Conservation (phyloP, 2,329 filamentous ascomycete species). For the Neofusicoccum sp. region DNA sequence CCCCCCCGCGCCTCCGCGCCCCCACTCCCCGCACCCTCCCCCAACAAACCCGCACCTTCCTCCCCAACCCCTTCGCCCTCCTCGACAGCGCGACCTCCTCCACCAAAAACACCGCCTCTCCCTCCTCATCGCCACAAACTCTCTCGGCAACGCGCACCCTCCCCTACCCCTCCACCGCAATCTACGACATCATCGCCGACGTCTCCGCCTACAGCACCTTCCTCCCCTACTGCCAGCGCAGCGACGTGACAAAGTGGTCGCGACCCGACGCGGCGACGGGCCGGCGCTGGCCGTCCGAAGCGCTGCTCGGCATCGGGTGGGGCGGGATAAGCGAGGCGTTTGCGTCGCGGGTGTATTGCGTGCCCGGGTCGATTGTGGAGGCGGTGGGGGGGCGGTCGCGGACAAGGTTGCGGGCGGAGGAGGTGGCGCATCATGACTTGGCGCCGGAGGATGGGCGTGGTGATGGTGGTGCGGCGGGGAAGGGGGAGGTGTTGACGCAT, state of each 20-base stretch:
- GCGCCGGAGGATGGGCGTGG: not conserved
- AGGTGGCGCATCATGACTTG: conserved; percentile 16
- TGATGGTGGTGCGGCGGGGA: conserved; percentile 1
- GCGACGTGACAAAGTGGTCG: conserved; percentile 76
- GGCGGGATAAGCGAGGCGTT: conserved; percentile 82
- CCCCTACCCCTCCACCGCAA: conserved; percentile 68
- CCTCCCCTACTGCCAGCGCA: conserved; percentile 86
- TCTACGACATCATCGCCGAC: conserved; percentile 88
- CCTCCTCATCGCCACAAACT: conserved; percentile 54
- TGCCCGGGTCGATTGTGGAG: conserved; percentile 54
- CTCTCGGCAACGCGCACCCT: conserved; percentile 76
- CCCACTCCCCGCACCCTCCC: conserved; percentile 21
- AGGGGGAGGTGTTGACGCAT: conserved; percentile 61
- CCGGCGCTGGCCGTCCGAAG: conserved; percentile 69
- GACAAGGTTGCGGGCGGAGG: conserved; percentile 23
- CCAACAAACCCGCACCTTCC: conserved; percentile 44
- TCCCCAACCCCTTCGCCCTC: conserved; percentile 49
- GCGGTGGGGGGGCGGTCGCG: conserved; percentile 22
- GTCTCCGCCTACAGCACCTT: conserved; percentile 82
- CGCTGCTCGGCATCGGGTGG: conserved; percentile 83
- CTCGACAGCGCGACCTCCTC: conserved; percentile 32
- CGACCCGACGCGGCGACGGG: conserved; percentile 49
- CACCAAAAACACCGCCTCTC: conserved; percentile 31
- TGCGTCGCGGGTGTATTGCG: conserved; percentile 76
- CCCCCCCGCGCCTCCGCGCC: not conserved